Evolutionary conservation across 129 eudicot species (phyloP), one percentile per base, ranked within the genome.

Genomic region (Chrysanthemum makinoi): DNA sequence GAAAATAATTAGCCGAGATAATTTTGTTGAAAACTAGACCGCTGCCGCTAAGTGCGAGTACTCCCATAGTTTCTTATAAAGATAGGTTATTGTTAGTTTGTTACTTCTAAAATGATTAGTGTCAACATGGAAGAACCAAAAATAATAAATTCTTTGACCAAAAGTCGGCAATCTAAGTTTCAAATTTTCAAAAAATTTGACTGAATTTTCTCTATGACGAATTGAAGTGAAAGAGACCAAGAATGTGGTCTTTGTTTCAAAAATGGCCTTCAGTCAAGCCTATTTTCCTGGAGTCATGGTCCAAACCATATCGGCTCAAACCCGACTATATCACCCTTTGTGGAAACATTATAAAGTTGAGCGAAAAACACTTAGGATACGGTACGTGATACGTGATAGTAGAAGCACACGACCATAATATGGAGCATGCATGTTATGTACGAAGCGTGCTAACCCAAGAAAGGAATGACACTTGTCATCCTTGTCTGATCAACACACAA

Each of bases 161-260:
- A 50, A 66, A 7, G 62, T 12, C 13, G 16, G 49, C 18, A 65
- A 71, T 77, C 71, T 69, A 56, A 48, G 70, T 65, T 35, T 51
- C 68, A 47, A 72, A 33, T 28, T 47, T 47, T 78, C 62, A 15
- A 6, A 4, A 17, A 3, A 5, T 52, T 63, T 72, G 66, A 33
- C 62, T 65, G 22, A 74, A 47, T n/a, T 61, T 63, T 8, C 60
- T 62, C 50, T 3, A 33, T 51, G 19, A 73, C 19, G 46, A 57
- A 55, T 55, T 71, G 26, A 63, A 13, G 2, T 12, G 62, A 19
- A 28, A 3, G 19, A 39, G 17, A 65, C 65, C 61, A 69, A 35
- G 35, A 70, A 65, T 5, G 14, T 62, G 66, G 51, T 54, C 46
- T 48, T 0, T 12, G 57, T 6, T 46, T 4, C 19, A 16, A 50